Conservation (phyloP, 2,329 filamentous ascomycete species). For the Cadophora malorum region DNA sequence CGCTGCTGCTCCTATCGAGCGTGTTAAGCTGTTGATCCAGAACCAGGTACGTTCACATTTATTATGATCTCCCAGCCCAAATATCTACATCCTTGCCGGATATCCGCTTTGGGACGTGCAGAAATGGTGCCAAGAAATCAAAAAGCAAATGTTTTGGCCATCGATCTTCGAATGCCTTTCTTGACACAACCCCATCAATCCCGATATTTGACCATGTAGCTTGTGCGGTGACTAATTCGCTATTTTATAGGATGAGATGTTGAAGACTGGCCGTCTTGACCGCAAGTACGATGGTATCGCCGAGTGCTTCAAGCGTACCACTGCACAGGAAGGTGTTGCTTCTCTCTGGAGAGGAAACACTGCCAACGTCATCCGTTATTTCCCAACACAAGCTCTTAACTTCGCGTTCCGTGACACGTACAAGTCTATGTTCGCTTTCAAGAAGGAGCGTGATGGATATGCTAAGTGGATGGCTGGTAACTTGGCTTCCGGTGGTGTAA, state of each 20-base stretch:
- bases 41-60: conserved; percentile 82
- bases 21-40: conserved; percentile 99
- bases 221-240: conserved; percentile 32
- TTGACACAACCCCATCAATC: background rate
- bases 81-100: conserved; percentile 23
- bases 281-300: conserved; percentile 92
- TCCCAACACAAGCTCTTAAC: conserved; percentile 99
- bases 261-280: conserved; percentile 98
- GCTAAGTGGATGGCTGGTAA: conserved; percentile 99
- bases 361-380: conserved; percentile 99
- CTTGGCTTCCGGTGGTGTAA: conserved; percentile 99
- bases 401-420: conserved; percentile 99
- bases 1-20: conserved; percentile 99
- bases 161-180: background rate
- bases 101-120: conserved; percentile 34
- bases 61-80: conserved; percentile 9
- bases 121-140: conserved; percentile 24
- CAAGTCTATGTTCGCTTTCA: conserved; percentile 99
- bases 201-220: conserved; percentile 1
- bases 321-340: conserved; percentile 88
- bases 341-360: conserved; percentile 99
- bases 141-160: background rate
- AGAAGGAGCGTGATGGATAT: conserved; percentile 99
- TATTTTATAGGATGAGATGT: conserved; percentile 90
- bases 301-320: conserved; percentile 96